Evolutionary conservation across 2,329 filamentous ascomycete species (phyloP).

Genomic region (Paecilomyces sp.): DNA sequence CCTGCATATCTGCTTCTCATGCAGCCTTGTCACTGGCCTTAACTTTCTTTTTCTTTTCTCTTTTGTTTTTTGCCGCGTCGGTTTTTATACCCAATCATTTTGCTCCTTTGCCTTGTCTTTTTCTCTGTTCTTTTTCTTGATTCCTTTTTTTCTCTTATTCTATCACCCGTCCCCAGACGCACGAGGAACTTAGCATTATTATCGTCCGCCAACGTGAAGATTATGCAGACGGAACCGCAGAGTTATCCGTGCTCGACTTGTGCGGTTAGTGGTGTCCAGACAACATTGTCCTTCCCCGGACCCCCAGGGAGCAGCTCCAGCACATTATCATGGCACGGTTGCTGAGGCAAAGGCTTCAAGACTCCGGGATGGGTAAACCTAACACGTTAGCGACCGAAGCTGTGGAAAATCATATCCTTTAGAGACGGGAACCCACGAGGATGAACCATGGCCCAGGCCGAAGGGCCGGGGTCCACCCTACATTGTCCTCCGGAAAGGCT

Average conservation of each 20-base stretch:
- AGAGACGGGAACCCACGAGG: neutral
- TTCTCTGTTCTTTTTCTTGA: neutral
- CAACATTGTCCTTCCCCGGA: too few species aligned
- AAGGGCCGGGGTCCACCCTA: neutral
- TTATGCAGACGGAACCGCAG: too few species aligned
- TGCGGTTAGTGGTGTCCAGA: too few species aligned
- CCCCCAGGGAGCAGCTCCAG: neutral
- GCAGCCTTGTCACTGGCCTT: neutral
- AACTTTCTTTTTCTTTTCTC: neutral
- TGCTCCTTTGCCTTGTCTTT: neutral
- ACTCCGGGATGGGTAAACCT: neutral
- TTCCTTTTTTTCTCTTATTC: neutral
- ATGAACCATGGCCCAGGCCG: neutral
- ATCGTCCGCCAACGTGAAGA: too few species aligned
- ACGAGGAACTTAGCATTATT: neutral
- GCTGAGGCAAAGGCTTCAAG: neutral
- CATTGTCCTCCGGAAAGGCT: neutral
- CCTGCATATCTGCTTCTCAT: neutral
- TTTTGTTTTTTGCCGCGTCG: neutral
- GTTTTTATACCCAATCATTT: neutral
- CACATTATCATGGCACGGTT: neutral
- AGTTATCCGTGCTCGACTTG: too few species aligned
- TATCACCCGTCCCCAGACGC: neutral
- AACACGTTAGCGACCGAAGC: neutral
- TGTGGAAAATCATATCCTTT: neutral